These are phyloP conservation scores for Wickerhamiella spandovensis DNA, from an alignment of 805 yeast species.

Conservation along the genomic window DNA sequence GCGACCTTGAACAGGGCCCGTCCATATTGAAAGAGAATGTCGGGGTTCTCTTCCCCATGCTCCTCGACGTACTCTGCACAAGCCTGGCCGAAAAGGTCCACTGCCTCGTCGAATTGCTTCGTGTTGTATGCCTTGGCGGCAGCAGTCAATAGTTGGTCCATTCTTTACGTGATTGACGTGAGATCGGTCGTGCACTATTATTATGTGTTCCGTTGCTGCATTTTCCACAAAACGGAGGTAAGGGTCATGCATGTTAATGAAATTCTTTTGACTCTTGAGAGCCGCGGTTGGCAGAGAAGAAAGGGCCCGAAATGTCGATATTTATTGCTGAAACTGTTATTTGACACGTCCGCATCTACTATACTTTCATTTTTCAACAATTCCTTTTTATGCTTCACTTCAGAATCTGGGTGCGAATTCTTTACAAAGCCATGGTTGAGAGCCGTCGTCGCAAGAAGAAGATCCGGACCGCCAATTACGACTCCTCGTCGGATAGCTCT, in stretches of 20 bases:
- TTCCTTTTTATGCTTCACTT: not conserved
- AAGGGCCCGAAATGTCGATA: no score
- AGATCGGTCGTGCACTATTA: not conserved
- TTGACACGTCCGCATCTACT: not conserved
- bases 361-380: not conserved
- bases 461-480: conserved; percentile 14
- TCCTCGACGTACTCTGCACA: conserved; percentile 42
- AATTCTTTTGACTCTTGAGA: not conserved
- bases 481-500: conserved; percentile 13
- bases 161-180: conserved; percentile 2
- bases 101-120: conserved; percentile 55
- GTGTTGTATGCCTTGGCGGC: conserved; percentile 55
- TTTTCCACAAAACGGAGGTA: not conserved
- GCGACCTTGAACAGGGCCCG: conserved; percentile 69
- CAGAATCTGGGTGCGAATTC: not conserved
- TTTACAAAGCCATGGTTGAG: not conserved
- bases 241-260: not conserved
- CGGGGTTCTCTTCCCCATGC: conserved; percentile 56
- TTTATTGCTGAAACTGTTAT: no score
- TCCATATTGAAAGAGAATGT: conserved; percentile 63
- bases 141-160: conserved; percentile 37
- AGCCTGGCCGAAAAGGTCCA: conserved; percentile 57
- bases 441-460: conserved; percentile 19
- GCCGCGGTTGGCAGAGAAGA: no score
- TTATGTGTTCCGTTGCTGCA: not conserved